Percentiles rank a stretch among this genome's conserved stretches.
phyloP scores from a whole-genome alignment of 228 moss, liverwort and hornwort genomes.

The Sphagnum magellanicum region DNA sequence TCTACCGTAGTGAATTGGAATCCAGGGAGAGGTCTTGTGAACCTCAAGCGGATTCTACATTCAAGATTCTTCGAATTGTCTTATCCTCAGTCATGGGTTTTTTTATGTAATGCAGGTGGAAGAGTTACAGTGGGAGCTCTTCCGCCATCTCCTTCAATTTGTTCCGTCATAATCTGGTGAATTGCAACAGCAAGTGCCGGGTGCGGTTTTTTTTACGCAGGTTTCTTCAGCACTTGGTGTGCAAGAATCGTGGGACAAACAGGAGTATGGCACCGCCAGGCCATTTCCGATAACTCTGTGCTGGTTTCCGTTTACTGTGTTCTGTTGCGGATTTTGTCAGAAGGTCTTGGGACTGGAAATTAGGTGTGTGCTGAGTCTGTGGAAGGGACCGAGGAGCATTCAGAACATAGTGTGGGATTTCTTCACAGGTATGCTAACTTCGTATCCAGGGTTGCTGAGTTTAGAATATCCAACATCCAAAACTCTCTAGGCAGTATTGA shows the following conservation, averaged over 20 bases:
- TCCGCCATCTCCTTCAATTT: constrained; percentile 77
- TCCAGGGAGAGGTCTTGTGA: no score
- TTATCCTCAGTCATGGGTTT: neutral
- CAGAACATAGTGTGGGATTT: constrained; percentile 48
- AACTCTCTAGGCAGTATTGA: no score
- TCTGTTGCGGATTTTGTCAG: constrained; percentile 72
- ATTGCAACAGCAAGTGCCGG: constrained; percentile 63
- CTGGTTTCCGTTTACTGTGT: constrained; percentile 75
- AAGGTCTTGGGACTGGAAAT: constrained; percentile 62
- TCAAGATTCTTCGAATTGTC: no score
- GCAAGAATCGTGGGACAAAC: constrained; percentile 85
- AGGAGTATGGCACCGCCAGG: constrained; percentile 86
- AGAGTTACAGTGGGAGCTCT: constrained; percentile 95
- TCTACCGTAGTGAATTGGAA: no score
- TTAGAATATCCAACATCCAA: no score
- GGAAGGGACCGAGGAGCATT: constrained; percentile 55
- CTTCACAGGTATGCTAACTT: constrained; percentile 31
- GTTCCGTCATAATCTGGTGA: constrained; percentile 54
- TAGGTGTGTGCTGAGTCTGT: constrained; percentile 31
- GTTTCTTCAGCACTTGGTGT: constrained; percentile 66
- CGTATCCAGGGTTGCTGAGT: no score
- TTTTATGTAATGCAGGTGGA: constrained; percentile 49
- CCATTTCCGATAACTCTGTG: constrained; percentile 84
- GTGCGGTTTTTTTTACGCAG: constrained; percentile 77
- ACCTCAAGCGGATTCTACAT: no score